Conservation (phyloP, 805 yeast genomes). For the Candida maesae region DNA sequence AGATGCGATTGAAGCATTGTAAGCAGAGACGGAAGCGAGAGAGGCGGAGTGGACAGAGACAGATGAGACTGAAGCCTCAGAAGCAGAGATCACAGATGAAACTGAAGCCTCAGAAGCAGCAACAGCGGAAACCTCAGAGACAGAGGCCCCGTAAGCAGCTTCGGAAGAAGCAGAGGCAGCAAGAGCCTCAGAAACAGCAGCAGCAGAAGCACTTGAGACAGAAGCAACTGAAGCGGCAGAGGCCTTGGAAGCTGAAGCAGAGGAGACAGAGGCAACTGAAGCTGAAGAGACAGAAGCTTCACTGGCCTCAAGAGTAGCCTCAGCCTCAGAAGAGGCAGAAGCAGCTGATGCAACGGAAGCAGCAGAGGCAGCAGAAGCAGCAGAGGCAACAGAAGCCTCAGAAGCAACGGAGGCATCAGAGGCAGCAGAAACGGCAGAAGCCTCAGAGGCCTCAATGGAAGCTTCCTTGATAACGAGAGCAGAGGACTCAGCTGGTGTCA, state of each 20-base stretch:
- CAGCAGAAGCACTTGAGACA: neutral
- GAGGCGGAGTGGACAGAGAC: conserved; percentile 17
- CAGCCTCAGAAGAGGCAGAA: conserved; percentile 20
- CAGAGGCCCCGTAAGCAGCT: conserved; percentile 11
- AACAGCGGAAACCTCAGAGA: conserved; percentile 12
- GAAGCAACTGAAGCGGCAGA: neutral
- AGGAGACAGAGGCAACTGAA: conserved; percentile 21
- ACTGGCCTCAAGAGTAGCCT: conserved; percentile 19
- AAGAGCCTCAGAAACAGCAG: conserved; percentile 10
- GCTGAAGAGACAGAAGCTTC: conserved; percentile 20
- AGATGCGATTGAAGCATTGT: conserved; percentile 13
- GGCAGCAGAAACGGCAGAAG: conserved; percentile 21
- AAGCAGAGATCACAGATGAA: conserved; percentile 14
- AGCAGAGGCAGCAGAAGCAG: conserved; percentile 23
- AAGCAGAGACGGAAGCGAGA: conserved; percentile 15
- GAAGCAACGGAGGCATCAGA: conserved; percentile 5
- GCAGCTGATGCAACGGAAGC: conserved; percentile 17
- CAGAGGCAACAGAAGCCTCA: conserved; percentile 15
- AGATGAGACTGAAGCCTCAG: conserved; percentile 12
- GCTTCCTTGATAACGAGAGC: conserved; percentile 7
- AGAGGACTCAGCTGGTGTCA: conserved; percentile 27
- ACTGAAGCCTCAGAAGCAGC: conserved; percentile 11
- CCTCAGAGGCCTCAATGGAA: conserved; percentile 17
- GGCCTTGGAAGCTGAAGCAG: conserved; percentile 11
- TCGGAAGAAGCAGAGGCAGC: conserved; percentile 17